phyloP scores from a whole-genome alignment of 331 rosid genomes.

The Malus hybrid region DNA sequence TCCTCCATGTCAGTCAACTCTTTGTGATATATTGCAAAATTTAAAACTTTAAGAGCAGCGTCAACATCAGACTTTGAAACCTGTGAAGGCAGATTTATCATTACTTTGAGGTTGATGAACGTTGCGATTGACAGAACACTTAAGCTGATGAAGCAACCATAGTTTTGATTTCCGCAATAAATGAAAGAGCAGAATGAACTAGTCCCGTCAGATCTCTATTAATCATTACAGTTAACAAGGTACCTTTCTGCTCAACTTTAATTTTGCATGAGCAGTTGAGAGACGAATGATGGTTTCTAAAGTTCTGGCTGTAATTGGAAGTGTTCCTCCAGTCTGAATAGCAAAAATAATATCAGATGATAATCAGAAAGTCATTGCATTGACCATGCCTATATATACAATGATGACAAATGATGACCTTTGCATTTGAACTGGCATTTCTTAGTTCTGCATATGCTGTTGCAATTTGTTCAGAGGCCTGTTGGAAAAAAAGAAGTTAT shows the following conservation, averaged over 20 bases:
- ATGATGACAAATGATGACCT: constrained; percentile 37
- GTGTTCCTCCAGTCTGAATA: constrained; percentile 93
- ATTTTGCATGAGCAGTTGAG: constrained; percentile 97
- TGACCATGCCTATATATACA: neutral
- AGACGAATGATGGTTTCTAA: constrained; percentile 95
- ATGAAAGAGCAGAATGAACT: neutral
- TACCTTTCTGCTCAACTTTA: constrained; percentile 87
- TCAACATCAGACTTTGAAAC: constrained; percentile 89
- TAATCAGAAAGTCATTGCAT: neutral
- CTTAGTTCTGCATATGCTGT: constrained; percentile 95
- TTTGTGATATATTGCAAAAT: constrained; percentile 91
- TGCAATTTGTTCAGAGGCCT: constrained; percentile 96
- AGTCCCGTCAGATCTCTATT: neutral
- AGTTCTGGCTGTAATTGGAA: constrained; percentile 97
- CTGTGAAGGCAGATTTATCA: constrained; percentile 29
- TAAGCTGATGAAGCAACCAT: neutral
- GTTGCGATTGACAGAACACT: neutral
- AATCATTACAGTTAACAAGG: neutral
- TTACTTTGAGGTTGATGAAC: neutral
- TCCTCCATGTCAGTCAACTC: constrained; percentile 95
- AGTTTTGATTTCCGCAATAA: neutral
- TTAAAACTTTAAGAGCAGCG: constrained; percentile 72
- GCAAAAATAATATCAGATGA: constrained; percentile 18
- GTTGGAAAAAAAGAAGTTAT: constrained; percentile 12
- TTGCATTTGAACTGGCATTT: constrained; percentile 64